Base-by-base conservation (phyloP, 2,329 filamentous ascomycete species). In the Nemania sp. region DNA sequence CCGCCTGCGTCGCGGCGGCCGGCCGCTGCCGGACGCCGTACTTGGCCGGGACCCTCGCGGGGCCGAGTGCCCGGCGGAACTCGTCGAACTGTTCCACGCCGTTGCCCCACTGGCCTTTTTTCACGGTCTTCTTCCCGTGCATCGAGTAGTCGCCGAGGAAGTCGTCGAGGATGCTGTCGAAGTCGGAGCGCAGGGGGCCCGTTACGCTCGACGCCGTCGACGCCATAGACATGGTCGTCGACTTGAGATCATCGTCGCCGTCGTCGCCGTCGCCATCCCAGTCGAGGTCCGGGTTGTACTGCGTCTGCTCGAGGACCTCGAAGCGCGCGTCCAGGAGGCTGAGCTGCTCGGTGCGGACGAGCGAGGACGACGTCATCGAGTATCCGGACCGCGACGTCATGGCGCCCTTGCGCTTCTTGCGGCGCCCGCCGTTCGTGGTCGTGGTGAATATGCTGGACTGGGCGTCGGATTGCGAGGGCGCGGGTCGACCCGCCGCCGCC, bases 361-460 rank as follows among this genome's bases (percentile, higher is more conserved):
- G 81, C 0, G 92, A 90, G 0, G 92, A 96, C 1, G 91, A 96
- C 0, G 90, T 92, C 93, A 97, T 97, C 54, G 90, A 95, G 77
- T 95, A 96, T 60, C 85, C 87, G 0, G 92, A 95, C 0, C 90
- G 89, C 66, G 90, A 91, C 3, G 94, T 98, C 74, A 96, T 79
- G 2, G 95, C 94, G 47, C 93, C 94, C 81, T 97, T 98, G 72
- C 94, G 87, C 85, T 97, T 97, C 87, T 98, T 98, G 63, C 84
- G 85, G 54, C 91, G 87, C 12, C 92, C 92, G 37, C 90, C 91
- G 63, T 88, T 90, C 1, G 90, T 89, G 2, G 90, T 92, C 0
- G 89, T 87, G 1, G 89, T 92, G 79, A 90, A 84, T 67, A 89
- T 80, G 5, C 90, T 90, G 1, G 85, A 88, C 70, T 90, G 87